phyloP scores from a whole-genome alignment of 768 basidiomycete species.

The Suillus cothurnatus region DNA sequence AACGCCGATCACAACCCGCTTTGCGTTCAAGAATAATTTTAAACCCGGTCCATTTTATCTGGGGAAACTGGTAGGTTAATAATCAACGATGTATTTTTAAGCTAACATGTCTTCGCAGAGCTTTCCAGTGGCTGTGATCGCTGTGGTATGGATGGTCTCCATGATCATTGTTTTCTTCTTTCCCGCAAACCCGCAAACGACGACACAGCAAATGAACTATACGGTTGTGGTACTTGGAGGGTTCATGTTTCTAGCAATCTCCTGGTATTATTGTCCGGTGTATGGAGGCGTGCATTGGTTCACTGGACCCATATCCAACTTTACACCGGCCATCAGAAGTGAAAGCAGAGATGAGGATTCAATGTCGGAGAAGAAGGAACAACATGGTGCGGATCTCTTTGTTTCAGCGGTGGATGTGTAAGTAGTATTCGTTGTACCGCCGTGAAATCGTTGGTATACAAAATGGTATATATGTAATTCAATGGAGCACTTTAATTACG shows the following conservation, averaged over 20 bases:
- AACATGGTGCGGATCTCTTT: neutral
- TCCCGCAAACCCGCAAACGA: neutral
- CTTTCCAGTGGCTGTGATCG: slow-evolving; percentile 33
- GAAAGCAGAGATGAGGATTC: neutral
- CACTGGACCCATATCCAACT: slow-evolving; percentile 27
- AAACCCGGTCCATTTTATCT: neutral
- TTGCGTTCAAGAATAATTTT: neutral
- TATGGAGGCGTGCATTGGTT: slow-evolving; percentile 34
- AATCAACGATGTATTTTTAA: neutral
- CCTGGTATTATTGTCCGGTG: slow-evolving; percentile 15
- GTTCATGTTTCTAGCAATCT: slow-evolving; percentile 22
- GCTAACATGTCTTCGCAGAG: slow-evolving; percentile 15
- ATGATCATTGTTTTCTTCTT: slow-evolving; percentile 34
- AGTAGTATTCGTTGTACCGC: neutral
- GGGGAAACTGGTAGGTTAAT: neutral
- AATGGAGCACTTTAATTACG: neutral
- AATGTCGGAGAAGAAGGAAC: neutral
- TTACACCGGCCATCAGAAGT: neutral
- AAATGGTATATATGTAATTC: neutral
- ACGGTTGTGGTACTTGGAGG: slow-evolving; percentile 31
- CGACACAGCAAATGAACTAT: neutral
- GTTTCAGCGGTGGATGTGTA: neutral
- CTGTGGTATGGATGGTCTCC: slow-evolving; percentile 39
- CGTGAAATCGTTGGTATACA: neutral
- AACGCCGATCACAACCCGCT: neutral